Conservation (phyloP, 805 yeast genomes). For the Ogataea corticis region DNA sequence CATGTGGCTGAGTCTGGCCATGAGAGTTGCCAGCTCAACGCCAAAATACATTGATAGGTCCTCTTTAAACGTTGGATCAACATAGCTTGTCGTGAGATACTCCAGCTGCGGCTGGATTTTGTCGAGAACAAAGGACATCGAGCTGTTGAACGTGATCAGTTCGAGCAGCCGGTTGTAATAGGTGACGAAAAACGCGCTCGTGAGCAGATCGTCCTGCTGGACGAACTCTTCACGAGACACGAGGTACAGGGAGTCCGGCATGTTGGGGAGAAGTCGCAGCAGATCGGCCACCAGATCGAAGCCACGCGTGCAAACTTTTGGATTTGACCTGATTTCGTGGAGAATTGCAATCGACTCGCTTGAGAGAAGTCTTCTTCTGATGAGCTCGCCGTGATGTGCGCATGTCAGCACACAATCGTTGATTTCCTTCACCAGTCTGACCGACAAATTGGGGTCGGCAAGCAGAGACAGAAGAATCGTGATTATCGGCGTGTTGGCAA, state of each 20-base stretch:
- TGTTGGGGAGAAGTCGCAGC: constrained; percentile 24
- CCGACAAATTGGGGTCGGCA: constrained; percentile 20
- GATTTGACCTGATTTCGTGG: constrained; percentile 24
- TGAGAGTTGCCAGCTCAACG: constrained; percentile 22
- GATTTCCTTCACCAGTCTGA: constrained; percentile 23
- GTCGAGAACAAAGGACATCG: constrained; percentile 13
- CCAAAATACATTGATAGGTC: constrained; percentile 28
- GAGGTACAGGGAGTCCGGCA: constrained; percentile 30
- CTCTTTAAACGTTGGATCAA: constrained; percentile 25
- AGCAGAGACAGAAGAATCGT: constrained; percentile 26
- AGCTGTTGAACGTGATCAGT: constrained; percentile 1
- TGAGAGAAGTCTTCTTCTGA: constrained; percentile 32
- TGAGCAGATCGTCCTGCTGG: constrained; percentile 31
- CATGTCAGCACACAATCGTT: constrained; percentile 25
- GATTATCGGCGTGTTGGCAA: constrained; percentile 34
- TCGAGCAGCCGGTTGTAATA: constrained; percentile 33
- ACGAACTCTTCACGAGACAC: constrained; percentile 24
- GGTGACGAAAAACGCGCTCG: constrained; percentile 30
- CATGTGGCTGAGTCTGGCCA: constrained; percentile 20
- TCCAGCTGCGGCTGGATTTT: constrained; percentile 23
- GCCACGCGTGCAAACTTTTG: constrained; percentile 30
- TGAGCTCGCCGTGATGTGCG: constrained; percentile 30
- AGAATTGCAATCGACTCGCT: constrained; percentile 27
- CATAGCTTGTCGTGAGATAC: constrained; percentile 26
- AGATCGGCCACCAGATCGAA: constrained; percentile 33